Base-by-base conservation (phyloP, 345 rosid genomes). In the Syzygium aromaticum region DNA sequence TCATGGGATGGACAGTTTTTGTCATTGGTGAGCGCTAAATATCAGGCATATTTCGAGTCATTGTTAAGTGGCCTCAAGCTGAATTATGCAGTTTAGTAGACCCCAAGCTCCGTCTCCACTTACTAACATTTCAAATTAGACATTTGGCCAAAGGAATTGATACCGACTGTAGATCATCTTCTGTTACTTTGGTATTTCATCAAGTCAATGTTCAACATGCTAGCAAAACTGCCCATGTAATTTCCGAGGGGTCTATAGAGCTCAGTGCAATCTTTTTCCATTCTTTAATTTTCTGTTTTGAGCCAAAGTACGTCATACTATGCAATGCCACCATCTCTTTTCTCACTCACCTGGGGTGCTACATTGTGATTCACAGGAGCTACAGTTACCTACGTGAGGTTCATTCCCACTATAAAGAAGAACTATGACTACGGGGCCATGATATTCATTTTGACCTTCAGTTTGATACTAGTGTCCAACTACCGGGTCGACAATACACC, bases 371-470 rank as follows among this genome's bases (percentile, higher is more conserved):
- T 73, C 80, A 15, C 93, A 95, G 98, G 98, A 87, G 89, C 94
- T 84, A 88, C 92, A 28, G 92, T 96, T 13, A 94, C 99, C 13
- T 96, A 94, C 90, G 78, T 94, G 85, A 92, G 99, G 88, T 95
- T 96, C 86, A 86, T 96, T 84, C 98, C 99, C 21, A 89, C 89
- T 52, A 92, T 96, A 89, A 95, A 96, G 93, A 95, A 91, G 92
- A 96, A 95, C 19, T 94, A 94, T 43, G 97, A 96, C 88, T 95
- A 96, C 77, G 98, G 98, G 3, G 96, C 95, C 25, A 91, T 96
- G 88, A 95, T 96, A 87, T 96, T 96, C 90, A 93, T 96, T 38
- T 87, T 96, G 92, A 96, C 99, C 27, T 96, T 95, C 86, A 94
- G 92, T 89, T 84, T 96, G 82, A 95, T 95, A 86, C 95, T 98